phyloP scores from a whole-genome alignment of 2,329 filamentous ascomycete species.

The Sporothrix inflata region DNA sequence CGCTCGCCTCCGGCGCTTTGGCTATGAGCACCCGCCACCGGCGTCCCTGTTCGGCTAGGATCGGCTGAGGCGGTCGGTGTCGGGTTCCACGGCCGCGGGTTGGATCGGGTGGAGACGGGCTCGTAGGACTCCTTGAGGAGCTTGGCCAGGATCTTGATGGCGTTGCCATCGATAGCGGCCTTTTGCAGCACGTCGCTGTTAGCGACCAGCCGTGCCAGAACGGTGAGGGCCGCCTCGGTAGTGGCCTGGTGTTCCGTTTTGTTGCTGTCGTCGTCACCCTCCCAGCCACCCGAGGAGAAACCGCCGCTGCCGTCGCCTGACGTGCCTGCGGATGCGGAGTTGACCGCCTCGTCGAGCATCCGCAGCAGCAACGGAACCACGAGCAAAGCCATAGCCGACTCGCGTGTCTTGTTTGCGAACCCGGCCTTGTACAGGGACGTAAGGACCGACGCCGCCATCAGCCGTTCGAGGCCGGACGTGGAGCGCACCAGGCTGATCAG shows the following conservation, averaged over 20 bases:
- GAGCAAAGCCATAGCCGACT: conserved; percentile 66
- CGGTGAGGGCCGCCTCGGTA: conserved; percentile 71
- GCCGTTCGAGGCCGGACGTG: conserved; percentile 59
- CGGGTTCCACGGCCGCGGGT: conserved; percentile 45
- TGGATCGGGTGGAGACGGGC: conserved; percentile 43
- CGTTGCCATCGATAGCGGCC: conserved; percentile 71
- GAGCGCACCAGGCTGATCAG: conserved; percentile 67
- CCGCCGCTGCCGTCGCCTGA: not conserved
- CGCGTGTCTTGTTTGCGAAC: conserved; percentile 65
- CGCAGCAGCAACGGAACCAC: conserved; percentile 72
- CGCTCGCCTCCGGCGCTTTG: not conserved
- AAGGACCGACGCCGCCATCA: conserved; percentile 71
- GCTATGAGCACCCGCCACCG: conserved; percentile 18
- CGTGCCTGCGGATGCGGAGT: conserved; percentile 40
- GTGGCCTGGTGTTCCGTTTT: conserved; percentile 54
- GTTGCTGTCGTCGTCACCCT: conserved; percentile 44
- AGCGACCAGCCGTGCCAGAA: conserved; percentile 77
- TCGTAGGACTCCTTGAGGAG: conserved; percentile 58
- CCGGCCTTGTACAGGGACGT: conserved; percentile 71
- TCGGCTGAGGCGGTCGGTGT: conserved; percentile 33
- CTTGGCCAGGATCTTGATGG: conserved; percentile 51
- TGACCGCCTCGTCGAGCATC: conserved; percentile 47
- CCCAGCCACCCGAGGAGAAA: not conserved
- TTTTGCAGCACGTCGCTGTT: conserved; percentile 81
- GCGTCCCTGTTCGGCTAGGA: conserved; percentile 7